Percentiles rank a stretch among this genome's conserved stretches.
Evolutionary conservation across 2,329 filamentous ascomycete species (phyloP).

Genomic region (Exophiala spinifera): DNA sequence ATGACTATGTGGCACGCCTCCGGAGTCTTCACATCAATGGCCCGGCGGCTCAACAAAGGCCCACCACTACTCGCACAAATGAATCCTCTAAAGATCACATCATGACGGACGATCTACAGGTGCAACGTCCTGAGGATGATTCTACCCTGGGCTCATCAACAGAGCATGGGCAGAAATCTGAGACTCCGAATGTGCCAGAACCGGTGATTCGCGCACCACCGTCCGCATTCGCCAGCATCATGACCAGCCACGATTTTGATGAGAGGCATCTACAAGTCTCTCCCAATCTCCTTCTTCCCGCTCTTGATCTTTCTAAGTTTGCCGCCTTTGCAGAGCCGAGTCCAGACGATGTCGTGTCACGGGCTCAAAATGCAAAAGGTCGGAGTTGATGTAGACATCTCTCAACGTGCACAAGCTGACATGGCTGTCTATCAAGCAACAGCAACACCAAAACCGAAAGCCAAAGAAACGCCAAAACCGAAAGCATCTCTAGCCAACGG

Average conservation of each 20-base stretch:
- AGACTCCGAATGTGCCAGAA: not conserved
- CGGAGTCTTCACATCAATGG: slow-evolving; percentile 30
- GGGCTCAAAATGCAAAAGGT: slow-evolving; percentile 81
- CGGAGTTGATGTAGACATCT: slow-evolving; percentile 31
- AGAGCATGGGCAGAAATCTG: not conserved
- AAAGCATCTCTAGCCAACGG: slow-evolving; percentile 41
- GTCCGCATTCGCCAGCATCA: slow-evolving; percentile 28
- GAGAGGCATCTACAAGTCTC: not conserved
- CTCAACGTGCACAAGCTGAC: slow-evolving; percentile 36
- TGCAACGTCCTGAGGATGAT: not conserved
- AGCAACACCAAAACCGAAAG: slow-evolving; percentile 38
- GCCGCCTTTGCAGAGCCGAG: slow-evolving; percentile 77
- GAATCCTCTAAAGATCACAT: too few species aligned
- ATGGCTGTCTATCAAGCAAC: slow-evolving; percentile 14
- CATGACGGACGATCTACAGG: not conserved
- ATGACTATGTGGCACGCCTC: slow-evolving; percentile 25
- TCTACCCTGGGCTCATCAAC: not conserved
- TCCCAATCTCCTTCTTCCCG: slow-evolving; percentile 9
- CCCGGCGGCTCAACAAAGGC: too few species aligned
- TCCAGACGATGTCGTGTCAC: slow-evolving; percentile 83
- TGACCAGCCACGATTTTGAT: slow-evolving; percentile 18
- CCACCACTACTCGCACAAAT: too few species aligned
- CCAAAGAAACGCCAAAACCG: slow-evolving; percentile 32
- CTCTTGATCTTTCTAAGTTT: slow-evolving; percentile 33
- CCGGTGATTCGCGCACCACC: slow-evolving; percentile 19